A percentile compares a stretch with the other conserved stretches of the same genome.
Evolutionary conservation across 2,329 filamentous ascomycete genomes (phyloP).

Genomic region (Monosporascus sp.): DNA sequence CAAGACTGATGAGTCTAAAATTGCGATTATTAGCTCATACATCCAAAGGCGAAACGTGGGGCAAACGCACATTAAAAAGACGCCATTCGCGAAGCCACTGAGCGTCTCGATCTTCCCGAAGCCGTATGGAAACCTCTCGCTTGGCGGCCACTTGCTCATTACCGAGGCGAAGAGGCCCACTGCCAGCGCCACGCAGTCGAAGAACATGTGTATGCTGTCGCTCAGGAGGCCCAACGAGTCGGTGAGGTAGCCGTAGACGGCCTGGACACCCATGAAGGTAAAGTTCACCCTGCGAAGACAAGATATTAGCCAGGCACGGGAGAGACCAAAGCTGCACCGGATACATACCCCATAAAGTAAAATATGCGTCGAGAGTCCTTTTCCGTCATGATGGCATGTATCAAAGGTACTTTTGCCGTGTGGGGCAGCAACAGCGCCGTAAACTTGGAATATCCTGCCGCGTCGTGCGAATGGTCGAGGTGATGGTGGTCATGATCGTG

Average conservation of each 20-base stretch:
- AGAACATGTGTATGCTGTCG: constrained; percentile 99
- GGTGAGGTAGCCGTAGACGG: constrained; percentile 88
- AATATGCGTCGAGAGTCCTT: constrained; percentile 93
- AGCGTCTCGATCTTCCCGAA: constrained; percentile 96
- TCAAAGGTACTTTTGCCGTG: constrained; percentile 66
- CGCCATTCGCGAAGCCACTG: constrained; percentile 92
- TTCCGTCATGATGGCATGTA: constrained; percentile 82
- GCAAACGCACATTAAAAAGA: constrained; percentile 73
- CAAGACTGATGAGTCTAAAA: constrained; percentile 80
- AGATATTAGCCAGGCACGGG: constrained; percentile 6
- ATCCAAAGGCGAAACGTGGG: neutral
- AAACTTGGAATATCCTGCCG: constrained; percentile 56
- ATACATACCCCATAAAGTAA: constrained; percentile 83
- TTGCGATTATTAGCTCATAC: constrained; percentile 1
- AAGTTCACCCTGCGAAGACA: constrained; percentile 69
- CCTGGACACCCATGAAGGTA: constrained; percentile 88
- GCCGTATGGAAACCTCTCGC: constrained; percentile 83
- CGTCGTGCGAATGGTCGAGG: constrained; percentile 16
- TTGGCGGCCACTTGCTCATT: constrained; percentile 94
- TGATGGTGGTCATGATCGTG: constrained; percentile 18
- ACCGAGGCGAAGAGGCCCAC: constrained; percentile 90
- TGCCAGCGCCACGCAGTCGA: constrained; percentile 88
- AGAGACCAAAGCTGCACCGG: constrained; percentile 1
- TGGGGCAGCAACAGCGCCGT: constrained; percentile 68
- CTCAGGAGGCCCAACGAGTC: constrained; percentile 92